phyloP scores from a whole-genome alignment of 2,329 filamentous ascomycete species.

The Fusarium acutatum region DNA sequence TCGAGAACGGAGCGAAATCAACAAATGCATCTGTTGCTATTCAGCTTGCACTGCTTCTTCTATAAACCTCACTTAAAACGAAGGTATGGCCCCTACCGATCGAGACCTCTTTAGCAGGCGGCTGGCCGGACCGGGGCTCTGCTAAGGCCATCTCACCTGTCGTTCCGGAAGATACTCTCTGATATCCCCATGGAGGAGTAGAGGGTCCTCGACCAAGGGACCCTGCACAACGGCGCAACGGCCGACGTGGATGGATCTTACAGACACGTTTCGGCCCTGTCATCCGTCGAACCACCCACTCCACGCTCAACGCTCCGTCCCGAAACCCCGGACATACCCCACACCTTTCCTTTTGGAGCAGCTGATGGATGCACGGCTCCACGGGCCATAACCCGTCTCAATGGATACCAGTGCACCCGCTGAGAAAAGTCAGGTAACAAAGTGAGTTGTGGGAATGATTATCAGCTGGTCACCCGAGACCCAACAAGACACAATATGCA shows the following conservation, averaged over 20 bases:
- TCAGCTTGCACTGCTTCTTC: constrained; percentile 25
- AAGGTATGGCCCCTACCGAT: constrained; percentile 7
- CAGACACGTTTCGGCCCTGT: constrained; percentile 38
- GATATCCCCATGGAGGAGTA: constrained; percentile 16
- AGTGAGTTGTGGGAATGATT: neutral
- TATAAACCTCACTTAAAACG: constrained; percentile 25
- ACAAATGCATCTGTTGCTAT: neutral
- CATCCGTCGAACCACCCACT: constrained; percentile 38
- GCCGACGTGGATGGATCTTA: constrained; percentile 33
- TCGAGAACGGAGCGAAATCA: constrained; percentile 1
- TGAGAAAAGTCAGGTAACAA: neutral
- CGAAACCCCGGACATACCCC: constrained; percentile 41
- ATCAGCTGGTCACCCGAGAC: neutral
- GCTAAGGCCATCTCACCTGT: constrained; percentile 23
- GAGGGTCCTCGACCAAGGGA: constrained; percentile 2
- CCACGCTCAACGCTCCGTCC: constrained; percentile 34
- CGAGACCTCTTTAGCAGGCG: constrained; percentile 20
- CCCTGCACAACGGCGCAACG: constrained; percentile 16
- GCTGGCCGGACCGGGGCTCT: constrained; percentile 39
- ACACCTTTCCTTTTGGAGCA: constrained; percentile 31
- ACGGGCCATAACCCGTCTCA: constrained; percentile 30
- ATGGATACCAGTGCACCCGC: neutral
- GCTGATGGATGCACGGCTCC: constrained; percentile 33
- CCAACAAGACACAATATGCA: constrained; percentile 4
- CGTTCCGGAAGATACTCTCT: constrained; percentile 19